Evolutionary conservation across 371 early-diverging fungal species (phyloP).

Genomic region (Coemansia sp.): DNA sequence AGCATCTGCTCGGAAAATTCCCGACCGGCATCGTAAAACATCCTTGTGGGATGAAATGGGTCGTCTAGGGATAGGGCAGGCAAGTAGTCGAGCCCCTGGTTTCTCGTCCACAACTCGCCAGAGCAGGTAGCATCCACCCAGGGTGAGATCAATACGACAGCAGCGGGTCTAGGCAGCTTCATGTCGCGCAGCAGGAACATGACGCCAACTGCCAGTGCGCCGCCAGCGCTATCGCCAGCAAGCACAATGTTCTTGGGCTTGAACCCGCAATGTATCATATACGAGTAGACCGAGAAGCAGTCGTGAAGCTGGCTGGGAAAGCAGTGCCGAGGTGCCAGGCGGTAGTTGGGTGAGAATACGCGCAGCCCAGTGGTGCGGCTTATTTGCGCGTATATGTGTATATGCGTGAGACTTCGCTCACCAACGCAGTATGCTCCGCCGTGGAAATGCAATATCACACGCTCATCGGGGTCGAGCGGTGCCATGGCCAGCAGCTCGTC

Average conservation of each 20-base stretch:
- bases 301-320: slow-evolving; percentile 85
- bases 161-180: slow-evolving; percentile 52
- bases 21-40: slow-evolving; percentile 49
- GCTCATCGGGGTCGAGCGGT: slow-evolving; percentile 25
- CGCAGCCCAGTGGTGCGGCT: slow-evolving; percentile 37
- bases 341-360: slow-evolving; percentile 67
- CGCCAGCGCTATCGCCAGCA: slow-evolving; percentile 83
- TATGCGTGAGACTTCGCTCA: slow-evolving; percentile 53
- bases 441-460: slow-evolving; percentile 61
- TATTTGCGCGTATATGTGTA: slow-evolving; percentile 37
- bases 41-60: slow-evolving; percentile 44
- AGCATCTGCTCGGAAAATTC: slow-evolving; percentile 17
- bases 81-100: slow-evolving; percentile 33
- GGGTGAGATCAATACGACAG: slow-evolving; percentile 57
- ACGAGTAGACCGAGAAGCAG: slow-evolving; percentile 69
- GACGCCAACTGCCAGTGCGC: slow-evolving; percentile 51
- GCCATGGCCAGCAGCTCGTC: slow-evolving; percentile 3
- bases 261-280: slow-evolving; percentile 59
- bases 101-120: slow-evolving; percentile 29
- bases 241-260: slow-evolving; percentile 68
- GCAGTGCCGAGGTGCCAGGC: slow-evolving; percentile 78
- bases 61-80: slow-evolving; percentile 22
- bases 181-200: slow-evolving; percentile 45
- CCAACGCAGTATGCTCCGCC: slow-evolving; percentile 70
- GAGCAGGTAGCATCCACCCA: slow-evolving; percentile 56